Evolutionary conservation across 2,329 filamentous ascomycete genomes (phyloP).

Genomic region (Exophiala dermatitidis): DNA sequence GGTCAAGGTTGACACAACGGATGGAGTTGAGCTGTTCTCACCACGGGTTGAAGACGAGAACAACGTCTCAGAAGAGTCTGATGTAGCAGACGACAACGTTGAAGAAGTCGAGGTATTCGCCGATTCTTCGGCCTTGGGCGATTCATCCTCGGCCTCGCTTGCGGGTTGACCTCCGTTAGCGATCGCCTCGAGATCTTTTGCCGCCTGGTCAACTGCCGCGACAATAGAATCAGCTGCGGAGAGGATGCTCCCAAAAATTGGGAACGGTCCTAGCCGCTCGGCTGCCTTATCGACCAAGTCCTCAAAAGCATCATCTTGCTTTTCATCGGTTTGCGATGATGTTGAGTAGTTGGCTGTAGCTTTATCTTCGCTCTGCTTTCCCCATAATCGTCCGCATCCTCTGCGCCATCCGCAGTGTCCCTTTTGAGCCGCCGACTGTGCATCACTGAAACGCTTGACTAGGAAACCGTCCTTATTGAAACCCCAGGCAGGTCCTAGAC

Average conservation of each 20-base stretch:
- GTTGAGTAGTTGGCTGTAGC: not conserved
- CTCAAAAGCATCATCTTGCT: slow-evolving; percentile 4
- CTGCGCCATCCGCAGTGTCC: slow-evolving; percentile 9
- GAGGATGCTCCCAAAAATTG: slow-evolving; percentile 13
- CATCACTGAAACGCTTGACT: slow-evolving; percentile 7
- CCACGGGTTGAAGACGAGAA: slow-evolving; percentile 4
- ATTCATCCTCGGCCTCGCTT: not conserved
- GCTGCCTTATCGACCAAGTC: slow-evolving; percentile 11
- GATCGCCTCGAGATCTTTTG: not conserved
- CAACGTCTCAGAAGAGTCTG: slow-evolving; percentile 2
- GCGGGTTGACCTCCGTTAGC: not conserved
- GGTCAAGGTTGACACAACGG: slow-evolving; percentile 50
- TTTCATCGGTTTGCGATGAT: not conserved
- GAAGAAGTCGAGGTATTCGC: not conserved
- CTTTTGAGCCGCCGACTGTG: not conserved
- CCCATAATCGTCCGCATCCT: slow-evolving; percentile 2
- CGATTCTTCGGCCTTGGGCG: not conserved
- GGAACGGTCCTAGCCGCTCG: slow-evolving; percentile 11
- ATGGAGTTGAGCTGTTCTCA: not conserved
- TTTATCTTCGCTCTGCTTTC: slow-evolving; percentile 1
- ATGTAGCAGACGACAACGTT: slow-evolving; percentile 2
- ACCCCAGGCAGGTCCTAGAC: slow-evolving; percentile 37
- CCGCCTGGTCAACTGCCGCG: slow-evolving; percentile 10
- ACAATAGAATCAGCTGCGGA: slow-evolving; percentile 14
- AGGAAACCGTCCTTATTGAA: slow-evolving; percentile 17